Evolutionary conservation across 495 filamentous ascomycete species (phyloP), one percentile per base, ranked within the genome.

Genomic region (Mytilinidion resinicola): DNA sequence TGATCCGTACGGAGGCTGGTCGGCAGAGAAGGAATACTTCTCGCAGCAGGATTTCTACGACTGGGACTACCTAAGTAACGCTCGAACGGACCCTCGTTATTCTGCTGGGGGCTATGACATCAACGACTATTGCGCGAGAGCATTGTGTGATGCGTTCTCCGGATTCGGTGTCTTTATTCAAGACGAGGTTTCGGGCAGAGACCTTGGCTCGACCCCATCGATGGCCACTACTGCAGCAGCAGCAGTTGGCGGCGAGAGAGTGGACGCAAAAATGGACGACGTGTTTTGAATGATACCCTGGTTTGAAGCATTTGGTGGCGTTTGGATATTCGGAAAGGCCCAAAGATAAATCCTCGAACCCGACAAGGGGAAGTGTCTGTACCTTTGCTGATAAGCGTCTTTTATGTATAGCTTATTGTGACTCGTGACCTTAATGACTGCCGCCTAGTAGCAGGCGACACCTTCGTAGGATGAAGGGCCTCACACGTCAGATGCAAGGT

Each of bases 131-230:
- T 90, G 86, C 67, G 74, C 83, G 25, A 76, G 90, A 20, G 85
- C 87, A 17, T 71, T 96, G 73, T 83, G 88, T 63, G 91, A 96
- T 67, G 91, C 92, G 0, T 98, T 96, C 73, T 82, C 87, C 0
- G 93, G 93, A 0, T 70, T 98, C 61, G 91, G 88, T 1, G 85
- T 89, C 44, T 87, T 96, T 63, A 68, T 90, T 30, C 87, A 82
- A 38, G 91, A 96, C 21, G 91, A 96, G 68, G 76, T 89, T 56
- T 61, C 76, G 4, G 67, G 74, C 60, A 63, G 74, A 36, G 73
- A 80, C 51, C 25, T 20, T 9, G 17, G 20, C 20, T 51, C 46
- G 35, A 36, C 43, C 8, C 15, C 33, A 11, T 56, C 20, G 19
- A 57, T 63, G 14, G 60, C 33, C 12, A 53, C 52, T 4, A 30